Evolutionary conservation across 768 basidiomycete genomes (phyloP).

Genomic region (Podaxis mareebaensis): DNA sequence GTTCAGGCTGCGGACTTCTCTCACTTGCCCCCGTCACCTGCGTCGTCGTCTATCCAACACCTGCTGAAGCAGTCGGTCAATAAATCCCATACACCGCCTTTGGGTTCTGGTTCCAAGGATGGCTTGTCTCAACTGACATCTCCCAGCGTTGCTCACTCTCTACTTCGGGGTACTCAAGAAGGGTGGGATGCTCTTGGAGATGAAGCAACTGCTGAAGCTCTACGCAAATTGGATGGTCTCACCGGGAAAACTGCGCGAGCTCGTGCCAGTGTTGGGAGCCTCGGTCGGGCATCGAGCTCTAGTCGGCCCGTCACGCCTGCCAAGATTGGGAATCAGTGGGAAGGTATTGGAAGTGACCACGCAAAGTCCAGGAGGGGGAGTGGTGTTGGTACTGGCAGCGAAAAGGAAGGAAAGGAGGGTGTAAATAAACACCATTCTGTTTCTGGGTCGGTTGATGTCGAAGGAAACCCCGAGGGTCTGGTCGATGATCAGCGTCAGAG

Average conservation of each 20-base stretch:
- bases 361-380: constrained; percentile 41
- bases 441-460: constrained; percentile 41
- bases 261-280: constrained; percentile 74
- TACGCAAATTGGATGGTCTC: constrained; percentile 91
- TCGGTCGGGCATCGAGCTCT: constrained; percentile 61
- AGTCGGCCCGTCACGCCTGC: constrained; percentile 79
- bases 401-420: constrained; percentile 14
- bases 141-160: constrained; percentile 78
- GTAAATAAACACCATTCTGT: constrained; percentile 6
- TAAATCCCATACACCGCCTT: constrained; percentile 38
- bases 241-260: constrained; percentile 74
- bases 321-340: constrained; percentile 71
- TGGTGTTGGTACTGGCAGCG: constrained; percentile 40
- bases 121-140: constrained; percentile 42
- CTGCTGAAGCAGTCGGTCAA: constrained; percentile 62
- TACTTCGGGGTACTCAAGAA: constrained; percentile 85
- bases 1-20: constrained; percentile 79
- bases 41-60: constrained; percentile 86
- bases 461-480: constrained; percentile 30
- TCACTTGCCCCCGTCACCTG: constrained; percentile 88
- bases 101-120: constrained; percentile 45
- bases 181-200: constrained; percentile 90
- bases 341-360: constrained; percentile 53
- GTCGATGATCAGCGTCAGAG: constrained; percentile 8
- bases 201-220: constrained; percentile 84